Evolutionary conservation across 306 rosid species (phyloP).

Genomic region (Hippophae rhamnoides): DNA sequence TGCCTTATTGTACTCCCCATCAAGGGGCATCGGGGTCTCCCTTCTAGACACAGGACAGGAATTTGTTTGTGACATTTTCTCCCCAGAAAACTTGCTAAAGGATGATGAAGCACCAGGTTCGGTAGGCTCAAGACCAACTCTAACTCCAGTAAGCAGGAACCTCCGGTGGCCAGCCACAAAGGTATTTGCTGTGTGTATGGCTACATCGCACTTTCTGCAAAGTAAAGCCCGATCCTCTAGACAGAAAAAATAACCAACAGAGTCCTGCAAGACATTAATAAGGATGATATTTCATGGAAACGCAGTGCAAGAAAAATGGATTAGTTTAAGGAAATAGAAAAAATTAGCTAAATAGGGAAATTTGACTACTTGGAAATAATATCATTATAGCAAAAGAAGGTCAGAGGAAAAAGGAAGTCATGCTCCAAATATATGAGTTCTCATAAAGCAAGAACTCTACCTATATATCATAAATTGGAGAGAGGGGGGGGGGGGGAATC

Average conservation of each 20-base stretch:
- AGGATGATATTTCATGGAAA: not conserved
- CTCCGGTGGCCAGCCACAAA: slow-evolving; percentile 20
- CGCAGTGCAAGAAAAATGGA: not conserved
- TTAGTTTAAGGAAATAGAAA: no score
- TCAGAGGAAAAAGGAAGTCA: no score
- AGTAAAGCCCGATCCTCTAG: slow-evolving; percentile 61
- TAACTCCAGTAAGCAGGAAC: slow-evolving; percentile 25
- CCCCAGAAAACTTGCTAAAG: slow-evolving; percentile 1
- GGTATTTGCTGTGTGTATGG: slow-evolving; percentile 25
- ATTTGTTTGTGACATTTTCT: not conserved
- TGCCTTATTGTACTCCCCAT: no score
- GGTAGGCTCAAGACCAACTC: slow-evolving; percentile 25
- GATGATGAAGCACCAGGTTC: not conserved
- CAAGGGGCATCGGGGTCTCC: no score
- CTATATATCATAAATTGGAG: no score
- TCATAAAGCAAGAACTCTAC: no score
- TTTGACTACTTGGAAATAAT: no score
- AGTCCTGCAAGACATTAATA: slow-evolving; percentile 29
- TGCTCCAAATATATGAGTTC: no score
- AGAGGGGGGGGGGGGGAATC: no score
- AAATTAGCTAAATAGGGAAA: no score
- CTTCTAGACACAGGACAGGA: not conserved
- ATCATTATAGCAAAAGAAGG: no score
- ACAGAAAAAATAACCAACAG: slow-evolving; percentile 60
- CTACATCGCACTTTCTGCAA: slow-evolving; percentile 60